Evolutionary conservation across 495 filamentous ascomycete species (phyloP).

Genomic region (Penicillium bialowiezense): DNA sequence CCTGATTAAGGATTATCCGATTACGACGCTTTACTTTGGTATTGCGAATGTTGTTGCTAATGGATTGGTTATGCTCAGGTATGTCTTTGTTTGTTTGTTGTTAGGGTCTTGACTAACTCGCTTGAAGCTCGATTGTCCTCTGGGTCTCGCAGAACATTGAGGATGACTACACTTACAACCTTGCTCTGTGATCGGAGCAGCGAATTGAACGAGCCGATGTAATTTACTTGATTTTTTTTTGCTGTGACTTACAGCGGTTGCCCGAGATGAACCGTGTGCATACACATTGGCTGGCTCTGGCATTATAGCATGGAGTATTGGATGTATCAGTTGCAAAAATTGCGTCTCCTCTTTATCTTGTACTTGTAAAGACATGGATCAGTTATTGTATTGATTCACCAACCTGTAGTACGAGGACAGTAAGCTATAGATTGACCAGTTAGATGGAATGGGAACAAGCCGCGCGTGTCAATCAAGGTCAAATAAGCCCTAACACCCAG

Average conservation of each 20-base stretch:
- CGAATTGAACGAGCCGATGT: conserved; percentile 14
- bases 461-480: neutral
- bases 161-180: conserved; percentile 96
- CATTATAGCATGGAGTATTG: conserved; percentile 19
- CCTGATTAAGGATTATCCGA: conserved; percentile 71
- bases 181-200: conserved; percentile 63
- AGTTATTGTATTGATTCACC: too few relatives aligned
- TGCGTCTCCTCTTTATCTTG: neutral
- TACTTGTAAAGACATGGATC: too few relatives aligned
- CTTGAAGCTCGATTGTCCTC: conserved; percentile 72
- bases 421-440: neutral
- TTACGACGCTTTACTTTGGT: conserved; percentile 87
- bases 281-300: conserved; percentile 13
- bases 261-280: conserved; percentile 5
- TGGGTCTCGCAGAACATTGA: conserved; percentile 99
- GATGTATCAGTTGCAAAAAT: conserved; percentile 12
- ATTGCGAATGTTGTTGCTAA: conserved; percentile 91
- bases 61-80: conserved; percentile 84
- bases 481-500: neutral
- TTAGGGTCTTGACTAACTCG: neutral
- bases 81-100: conserved; percentile 23
- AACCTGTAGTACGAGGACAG: too few relatives aligned
- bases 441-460: neutral
- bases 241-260: conserved; percentile 15
- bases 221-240: conserved; percentile 17